A percentile compares a stretch with the other conserved stretches of the same genome.
phyloP scores from a whole-genome alignment of 148 eudicot genomes.

The Camellia granthamiana region DNA sequence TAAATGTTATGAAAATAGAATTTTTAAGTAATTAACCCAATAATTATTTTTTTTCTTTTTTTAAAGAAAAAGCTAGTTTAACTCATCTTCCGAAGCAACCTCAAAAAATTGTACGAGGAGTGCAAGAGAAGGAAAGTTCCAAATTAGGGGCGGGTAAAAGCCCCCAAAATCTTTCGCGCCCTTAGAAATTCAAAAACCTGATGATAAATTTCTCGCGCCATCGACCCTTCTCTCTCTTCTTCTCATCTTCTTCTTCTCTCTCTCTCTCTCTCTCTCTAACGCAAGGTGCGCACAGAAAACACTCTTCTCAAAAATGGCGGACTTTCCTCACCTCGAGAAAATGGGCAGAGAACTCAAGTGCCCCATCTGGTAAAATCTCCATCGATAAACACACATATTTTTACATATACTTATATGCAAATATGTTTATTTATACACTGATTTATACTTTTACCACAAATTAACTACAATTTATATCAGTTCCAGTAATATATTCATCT shows the following conservation, averaged over 20 bases:
- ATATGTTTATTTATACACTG: not conserved
- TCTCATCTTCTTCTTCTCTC: not conserved
- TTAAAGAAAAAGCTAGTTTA: no score
- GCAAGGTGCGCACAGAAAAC: not conserved
- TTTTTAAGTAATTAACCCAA: no score
- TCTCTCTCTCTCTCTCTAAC: not conserved
- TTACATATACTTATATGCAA: not conserved
- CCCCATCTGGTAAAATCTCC: conserved; percentile 65
- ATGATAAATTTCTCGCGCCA: not conserved
- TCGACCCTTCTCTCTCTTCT: not conserved
- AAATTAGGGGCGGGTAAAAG: not conserved
- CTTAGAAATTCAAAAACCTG: not conserved
- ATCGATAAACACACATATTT: not conserved
- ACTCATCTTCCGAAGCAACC: no score
- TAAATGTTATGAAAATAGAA: no score
- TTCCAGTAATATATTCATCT: not conserved
- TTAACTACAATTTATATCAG: not conserved
- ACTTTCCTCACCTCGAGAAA: conserved; percentile 48
- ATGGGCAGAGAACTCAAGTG: conserved; percentile 88
- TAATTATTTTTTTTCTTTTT: no score
- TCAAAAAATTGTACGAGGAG: not conserved
- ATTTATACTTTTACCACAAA: not conserved
- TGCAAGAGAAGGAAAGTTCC: not conserved
- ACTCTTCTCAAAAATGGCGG: conserved; percentile 39
- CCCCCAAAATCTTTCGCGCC: not conserved